Evolutionary conservation across 495 filamentous ascomycete species (phyloP).

Genomic region (Lasiosphaeria miniovina): DNA sequence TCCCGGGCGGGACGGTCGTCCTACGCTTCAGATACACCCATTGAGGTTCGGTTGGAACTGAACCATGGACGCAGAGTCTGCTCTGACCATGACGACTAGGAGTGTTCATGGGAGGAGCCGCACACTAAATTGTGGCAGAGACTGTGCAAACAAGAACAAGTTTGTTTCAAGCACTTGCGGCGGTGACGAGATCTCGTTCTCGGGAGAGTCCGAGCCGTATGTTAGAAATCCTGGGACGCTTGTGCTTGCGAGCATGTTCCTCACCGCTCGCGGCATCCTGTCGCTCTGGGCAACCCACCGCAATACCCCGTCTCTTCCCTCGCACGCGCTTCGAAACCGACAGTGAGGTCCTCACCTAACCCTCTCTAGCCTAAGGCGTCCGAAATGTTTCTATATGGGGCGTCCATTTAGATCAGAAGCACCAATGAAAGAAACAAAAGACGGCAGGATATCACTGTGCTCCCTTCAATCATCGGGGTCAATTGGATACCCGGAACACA

Average conservation of each 20-base stretch:
- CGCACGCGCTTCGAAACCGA: background rate
- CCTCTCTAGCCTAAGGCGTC: background rate
- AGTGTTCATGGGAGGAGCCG: no score
- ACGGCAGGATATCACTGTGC: background rate
- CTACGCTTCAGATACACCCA: no score
- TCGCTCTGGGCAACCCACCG: background rate
- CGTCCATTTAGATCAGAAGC: background rate
- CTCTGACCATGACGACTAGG: no score
- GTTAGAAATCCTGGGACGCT: background rate
- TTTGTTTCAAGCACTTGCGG: background rate
- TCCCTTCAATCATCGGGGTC: no score
- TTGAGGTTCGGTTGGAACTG: no score
- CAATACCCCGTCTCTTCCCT: background rate
- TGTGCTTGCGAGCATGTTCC: background rate
- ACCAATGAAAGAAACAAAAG: background rate
- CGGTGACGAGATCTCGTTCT: background rate
- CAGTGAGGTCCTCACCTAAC: constrained; percentile 3
- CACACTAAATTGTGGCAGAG: no score
- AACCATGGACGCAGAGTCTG: no score
- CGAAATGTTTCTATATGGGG: background rate
- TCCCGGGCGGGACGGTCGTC: no score
- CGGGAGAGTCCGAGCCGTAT: background rate
- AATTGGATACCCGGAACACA: no score
- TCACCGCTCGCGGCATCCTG: background rate
- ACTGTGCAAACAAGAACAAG: no score